Evolutionary conservation across 1,139 yeast species (phyloP).

Genomic region (Candida smagusa): DNA sequence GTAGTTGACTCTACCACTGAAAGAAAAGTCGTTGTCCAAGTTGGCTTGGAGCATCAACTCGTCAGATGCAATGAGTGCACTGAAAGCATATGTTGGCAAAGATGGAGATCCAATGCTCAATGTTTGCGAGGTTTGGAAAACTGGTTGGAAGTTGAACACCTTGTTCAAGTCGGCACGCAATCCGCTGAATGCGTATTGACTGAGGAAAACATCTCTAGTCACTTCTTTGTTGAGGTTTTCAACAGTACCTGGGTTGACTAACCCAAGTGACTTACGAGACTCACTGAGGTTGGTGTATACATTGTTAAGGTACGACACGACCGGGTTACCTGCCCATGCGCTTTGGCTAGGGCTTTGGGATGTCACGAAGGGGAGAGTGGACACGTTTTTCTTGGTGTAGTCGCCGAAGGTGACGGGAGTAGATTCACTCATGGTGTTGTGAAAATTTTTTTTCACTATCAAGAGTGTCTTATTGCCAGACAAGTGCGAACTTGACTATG

Average conservation of each 20-base stretch:
- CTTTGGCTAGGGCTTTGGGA: conserved; percentile 50
- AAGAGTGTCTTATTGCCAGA: too few relatives aligned
- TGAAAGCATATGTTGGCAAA: conserved; percentile 88
- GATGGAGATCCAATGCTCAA: conserved; percentile 84
- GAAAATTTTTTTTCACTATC: conserved; percentile 4
- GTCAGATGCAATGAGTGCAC: conserved; percentile 88
- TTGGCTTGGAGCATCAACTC: conserved; percentile 87
- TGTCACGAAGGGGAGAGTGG: conserved; percentile 58
- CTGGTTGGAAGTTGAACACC: conserved; percentile 87
- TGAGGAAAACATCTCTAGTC: conserved; percentile 85
- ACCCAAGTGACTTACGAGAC: conserved; percentile 79
- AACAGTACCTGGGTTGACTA: conserved; percentile 90
- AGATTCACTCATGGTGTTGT: conserved; percentile 10
- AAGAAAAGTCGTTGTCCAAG: conserved; percentile 78
- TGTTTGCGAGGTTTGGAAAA: conserved; percentile 96
- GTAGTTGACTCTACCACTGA: conserved; percentile 88
- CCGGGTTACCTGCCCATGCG: conserved; percentile 85
- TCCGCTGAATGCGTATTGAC: conserved; percentile 91
- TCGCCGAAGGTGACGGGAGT: conserved; percentile 47
- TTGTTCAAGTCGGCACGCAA: conserved; percentile 95
- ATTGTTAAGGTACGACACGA: conserved; percentile 75
- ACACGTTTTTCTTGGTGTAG: conserved; percentile 48
- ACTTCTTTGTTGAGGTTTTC: conserved; percentile 95
- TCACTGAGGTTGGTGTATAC: conserved; percentile 69
- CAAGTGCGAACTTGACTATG: too few relatives aligned